Base-by-base conservation (phyloP, 352 stramenopile species). In the Thraustochytrium sp. region DNA sequence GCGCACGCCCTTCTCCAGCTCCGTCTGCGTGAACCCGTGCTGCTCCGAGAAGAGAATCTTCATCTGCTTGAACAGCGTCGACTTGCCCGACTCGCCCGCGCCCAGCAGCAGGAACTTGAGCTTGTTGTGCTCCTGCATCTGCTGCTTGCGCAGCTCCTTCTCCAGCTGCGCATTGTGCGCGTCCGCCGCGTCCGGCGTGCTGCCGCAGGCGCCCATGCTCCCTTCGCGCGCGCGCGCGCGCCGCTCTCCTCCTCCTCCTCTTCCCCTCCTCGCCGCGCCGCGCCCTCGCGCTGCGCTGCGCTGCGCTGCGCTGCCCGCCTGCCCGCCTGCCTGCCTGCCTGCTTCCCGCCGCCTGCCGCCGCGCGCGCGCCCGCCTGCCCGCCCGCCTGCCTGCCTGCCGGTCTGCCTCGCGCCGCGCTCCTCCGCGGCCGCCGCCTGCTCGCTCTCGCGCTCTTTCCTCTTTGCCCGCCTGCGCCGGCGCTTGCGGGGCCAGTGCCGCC, bases 11-110 rank as follows among this genome's bases (percentile, higher is more conserved):
- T 44, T 51, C 38, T 80, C 31, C 42, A 80, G 38, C 68, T 80
- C 68, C 4, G 42, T 31, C 18, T 44, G 68, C 37, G 68, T 68
- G 68, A 80, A 80, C 23, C 68, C 68, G 44, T 80, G 68, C 21
- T 31, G 9, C 51, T 76, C 59, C 54, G 87, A 84, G 49, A 92
- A 90, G 16, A 92, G 82, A 1, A 92, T 86, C 90, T 95, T 87
- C 65, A 89, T 89, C 74, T 90, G 88, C 75, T 90, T 90, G 42
- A 90, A 90, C 29, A 90, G 84, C 0, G 88, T 90, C 31, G 64
- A 87, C 59, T 90, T 90, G 37, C 88, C 88, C 29, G 87, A 90
- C 76, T 90, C 88, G 37, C 88, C 88, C n/a, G 88, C 88, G 37
- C 78, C 78, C 51, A 89, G 78, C 42, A 90, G 83, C 31, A 90